These are phyloP conservation scores for Echria macrotheca DNA, from an alignment of 495 filamentous ascomycete genomes.

Conservation along the genomic window DNA sequence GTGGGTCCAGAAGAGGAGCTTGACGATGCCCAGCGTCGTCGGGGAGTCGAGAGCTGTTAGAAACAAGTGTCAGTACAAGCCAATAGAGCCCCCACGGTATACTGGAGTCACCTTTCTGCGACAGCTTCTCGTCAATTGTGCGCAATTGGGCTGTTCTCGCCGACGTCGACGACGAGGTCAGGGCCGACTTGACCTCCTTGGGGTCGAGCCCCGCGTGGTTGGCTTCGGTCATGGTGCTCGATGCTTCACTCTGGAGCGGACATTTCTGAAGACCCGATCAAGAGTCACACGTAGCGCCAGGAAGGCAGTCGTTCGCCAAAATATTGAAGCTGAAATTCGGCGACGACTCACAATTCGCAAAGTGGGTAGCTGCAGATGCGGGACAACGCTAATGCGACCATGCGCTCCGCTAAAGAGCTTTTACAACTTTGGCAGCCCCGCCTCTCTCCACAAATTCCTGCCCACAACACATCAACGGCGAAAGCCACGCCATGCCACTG, in stretches of 20 bases:
- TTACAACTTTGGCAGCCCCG: not conserved
- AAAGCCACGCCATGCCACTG: too few relatives aligned
- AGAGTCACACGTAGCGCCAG: conserved; percentile 5
- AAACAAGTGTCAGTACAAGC: too few relatives aligned
- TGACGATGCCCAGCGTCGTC: conserved; percentile 45
- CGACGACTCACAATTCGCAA: conserved; percentile 26
- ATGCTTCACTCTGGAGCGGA: too few relatives aligned
- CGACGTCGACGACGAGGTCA: conserved; percentile 47
- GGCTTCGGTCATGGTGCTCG: conserved; percentile 45
- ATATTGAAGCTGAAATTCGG: conserved; percentile 18
- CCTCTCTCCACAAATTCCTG: too few relatives aligned
- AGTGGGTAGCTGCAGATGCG: conserved; percentile 16
- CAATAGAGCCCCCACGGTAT: too few relatives aligned
- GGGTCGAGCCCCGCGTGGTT: conserved; percentile 33
- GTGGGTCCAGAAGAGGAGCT: conserved; percentile 76
- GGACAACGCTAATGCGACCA: conserved; percentile 12
- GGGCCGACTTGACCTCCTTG: conserved; percentile 27
- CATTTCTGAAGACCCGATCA: too few relatives aligned
- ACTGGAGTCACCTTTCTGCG: conserved; percentile 36
- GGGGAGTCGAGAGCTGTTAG: conserved; percentile 36
- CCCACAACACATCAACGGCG: too few relatives aligned
- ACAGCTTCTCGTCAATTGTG: conserved; percentile 42
- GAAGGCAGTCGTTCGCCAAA: not conserved
- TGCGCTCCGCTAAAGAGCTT: not conserved
- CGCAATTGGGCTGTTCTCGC: conserved; percentile 39